Base-by-base conservation (phyloP, 192 early-diverging fungal genomes). In the Piromyces sp. region DNA sequence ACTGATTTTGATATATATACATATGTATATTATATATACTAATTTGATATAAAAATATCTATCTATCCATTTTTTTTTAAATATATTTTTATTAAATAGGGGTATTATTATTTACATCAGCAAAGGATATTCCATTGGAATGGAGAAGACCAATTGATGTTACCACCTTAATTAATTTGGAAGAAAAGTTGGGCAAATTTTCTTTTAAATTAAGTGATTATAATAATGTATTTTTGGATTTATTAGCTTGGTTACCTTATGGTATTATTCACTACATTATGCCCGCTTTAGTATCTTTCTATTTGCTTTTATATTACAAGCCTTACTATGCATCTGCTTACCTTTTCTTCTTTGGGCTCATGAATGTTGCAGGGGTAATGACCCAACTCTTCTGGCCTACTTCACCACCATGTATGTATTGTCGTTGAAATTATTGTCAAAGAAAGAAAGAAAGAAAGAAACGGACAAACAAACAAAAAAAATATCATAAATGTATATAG, bases 251-350 rank as follows among this genome's bases (percentile, higher is more conserved):
- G 88, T 79, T 94, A 31, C 92, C 92, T 14, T 93, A 94, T 82
- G 93, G 93, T n/a, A 86, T 94, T n/a, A 79, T 92, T 22, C 92
- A 94, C 80, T 94, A 90, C 85, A 85, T 89, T 3, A 87, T 91
- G n/a, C 92, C 92, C 15, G 88, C 90, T 51, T 80, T 92, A 33
- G 88, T 92, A 37, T 87, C 86, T 1, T 33, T 87, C 2, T 31
- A 86, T 29, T 82, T 92, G 9, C 85, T 87, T 81, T 84, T 84
- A 81, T 87, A 86, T 85, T 92, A 88, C 30, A 90, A 88, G 15
- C 86, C 88, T 3, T 85, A 87, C 1, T 84, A 87, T 15, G 83
- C 90, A 4, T 83, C 87, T 1, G 85, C 89, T 0, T 93, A 91
- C 88, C 87, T 86, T 13, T 83, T 86, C 29, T 87, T 89, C 0